A percentile compares a stretch with the other conserved stretches of the same genome.
Evolutionary conservation across 1,284 basidiomycete genomes (phyloP).

Genomic region (Rhodofomes roseus): DNA sequence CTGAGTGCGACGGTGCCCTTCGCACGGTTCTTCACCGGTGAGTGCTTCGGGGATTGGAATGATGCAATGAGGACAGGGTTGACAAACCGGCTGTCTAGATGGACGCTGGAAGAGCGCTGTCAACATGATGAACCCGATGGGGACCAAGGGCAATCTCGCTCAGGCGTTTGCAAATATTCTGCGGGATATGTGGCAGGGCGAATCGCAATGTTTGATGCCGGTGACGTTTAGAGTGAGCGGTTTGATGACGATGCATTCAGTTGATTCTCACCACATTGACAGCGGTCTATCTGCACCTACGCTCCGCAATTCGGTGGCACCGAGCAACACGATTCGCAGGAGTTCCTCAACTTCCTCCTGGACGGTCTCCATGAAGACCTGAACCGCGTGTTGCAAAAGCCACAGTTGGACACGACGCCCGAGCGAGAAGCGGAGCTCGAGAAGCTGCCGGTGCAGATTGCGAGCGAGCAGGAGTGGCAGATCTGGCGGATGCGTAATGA

Average conservation of each 20-base stretch:
- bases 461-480: conserved; percentile 92
- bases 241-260: conserved; percentile 7
- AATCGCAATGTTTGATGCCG: conserved; percentile 82
- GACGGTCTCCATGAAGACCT: conserved; percentile 97
- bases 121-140: conserved; percentile 85
- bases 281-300: conserved; percentile 84
- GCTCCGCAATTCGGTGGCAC: conserved; percentile 88
- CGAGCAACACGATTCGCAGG: conserved; percentile 97
- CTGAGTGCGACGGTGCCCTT: conserved; percentile 90
- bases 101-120: conserved; percentile 86
- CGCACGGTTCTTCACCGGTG: conserved; percentile 85
- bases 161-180: conserved; percentile 82
- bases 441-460: conserved; percentile 81
- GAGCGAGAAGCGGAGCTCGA: conserved; percentile 89
- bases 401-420: conserved; percentile 69
- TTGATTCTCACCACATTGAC: background rate
- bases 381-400: conserved; percentile 84
- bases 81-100: conserved; percentile 43
- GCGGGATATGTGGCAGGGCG: conserved; percentile 86
- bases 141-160: conserved; percentile 85
- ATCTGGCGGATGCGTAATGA: conserved; percentile 91
- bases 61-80: background rate
- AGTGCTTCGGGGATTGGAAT: conserved; percentile 9
- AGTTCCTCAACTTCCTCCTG: conserved; percentile 92
- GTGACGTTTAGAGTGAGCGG: conserved; percentile 78